Conservation (phyloP, 768 basidiomycete genomes). For the Suillus ampliporus region DNA sequence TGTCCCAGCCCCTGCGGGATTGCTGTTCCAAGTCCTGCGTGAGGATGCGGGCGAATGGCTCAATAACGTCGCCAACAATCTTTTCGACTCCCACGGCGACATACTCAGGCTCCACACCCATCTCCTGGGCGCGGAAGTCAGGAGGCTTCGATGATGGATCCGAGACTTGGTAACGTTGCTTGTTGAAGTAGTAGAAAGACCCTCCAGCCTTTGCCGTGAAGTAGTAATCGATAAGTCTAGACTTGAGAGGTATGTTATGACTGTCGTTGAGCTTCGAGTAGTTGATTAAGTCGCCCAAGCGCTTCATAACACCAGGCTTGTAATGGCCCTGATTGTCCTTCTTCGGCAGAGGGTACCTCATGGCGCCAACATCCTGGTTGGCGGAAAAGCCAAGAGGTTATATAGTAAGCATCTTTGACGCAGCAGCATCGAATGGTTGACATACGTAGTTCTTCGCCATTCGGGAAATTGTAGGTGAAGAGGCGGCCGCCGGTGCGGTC, state of each 20-base stretch:
- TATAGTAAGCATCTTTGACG: not conserved
- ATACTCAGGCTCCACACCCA: constrained; percentile 18
- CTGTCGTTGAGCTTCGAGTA: constrained; percentile 24
- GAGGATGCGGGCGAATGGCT: constrained; percentile 29
- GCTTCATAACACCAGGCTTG: constrained; percentile 31
- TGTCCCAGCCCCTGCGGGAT: constrained; percentile 28
- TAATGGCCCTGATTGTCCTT: not conserved
- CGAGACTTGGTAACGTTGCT: constrained; percentile 7
- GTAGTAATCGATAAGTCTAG: not conserved
- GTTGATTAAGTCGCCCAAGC: constrained; percentile 29
- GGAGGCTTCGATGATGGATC: constrained; percentile 2
- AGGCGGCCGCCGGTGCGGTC: too few species aligned
- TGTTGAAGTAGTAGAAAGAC: constrained; percentile 17
- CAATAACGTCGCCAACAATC: constrained; percentile 23
- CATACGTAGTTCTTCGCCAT: constrained; percentile 24
- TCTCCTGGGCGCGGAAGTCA: constrained; percentile 17
- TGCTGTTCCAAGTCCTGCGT: constrained; percentile 24
- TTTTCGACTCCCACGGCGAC: constrained; percentile 23
- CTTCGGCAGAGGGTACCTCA: constrained; percentile 32
- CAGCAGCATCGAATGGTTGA: not conserved
- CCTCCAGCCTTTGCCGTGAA: not conserved
- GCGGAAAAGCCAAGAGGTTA: not conserved
- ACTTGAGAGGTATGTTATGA: not conserved
- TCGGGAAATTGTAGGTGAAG: too few species aligned
- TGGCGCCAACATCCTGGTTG: constrained; percentile 40